Percentiles rank a stretch among this genome's conserved stretches.
Conservation (phyloP, 306 rosid species). For the Lotus japonicus region DNA sequence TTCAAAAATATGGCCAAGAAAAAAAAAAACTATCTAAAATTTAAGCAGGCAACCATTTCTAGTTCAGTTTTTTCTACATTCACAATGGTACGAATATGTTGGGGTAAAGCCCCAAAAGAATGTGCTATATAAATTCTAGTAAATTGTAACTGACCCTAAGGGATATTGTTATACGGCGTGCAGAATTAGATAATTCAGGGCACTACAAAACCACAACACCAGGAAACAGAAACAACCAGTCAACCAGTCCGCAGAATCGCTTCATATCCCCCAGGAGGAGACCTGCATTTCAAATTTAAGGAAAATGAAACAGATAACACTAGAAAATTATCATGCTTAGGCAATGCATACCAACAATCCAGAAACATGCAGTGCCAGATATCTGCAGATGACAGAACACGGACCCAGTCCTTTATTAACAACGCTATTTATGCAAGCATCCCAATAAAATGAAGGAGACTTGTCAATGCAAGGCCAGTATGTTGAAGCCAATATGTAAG, state of each 20-base stretch:
- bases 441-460: not conserved
- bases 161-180: constrained; percentile 37
- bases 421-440: not conserved
- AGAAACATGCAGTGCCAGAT: constrained; percentile 10
- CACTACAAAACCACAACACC: constrained; percentile 47
- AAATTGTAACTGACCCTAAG: constrained; percentile 40
- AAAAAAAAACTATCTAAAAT: constrained; percentile 29
- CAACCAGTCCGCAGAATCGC: constrained; percentile 46
- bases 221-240: constrained; percentile 48
- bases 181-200: constrained; percentile 40
- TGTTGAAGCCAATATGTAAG: not conserved
- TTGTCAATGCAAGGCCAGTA: not conserved
- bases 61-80: constrained; percentile 53
- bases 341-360: not conserved
- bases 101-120: constrained; percentile 53
- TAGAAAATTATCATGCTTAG: not conserved
- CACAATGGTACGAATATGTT: constrained; percentile 40
- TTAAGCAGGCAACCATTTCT: constrained; percentile 31
- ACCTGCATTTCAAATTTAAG: constrained; percentile 36
- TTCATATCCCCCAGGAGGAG: constrained; percentile 33
- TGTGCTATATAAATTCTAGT: constrained; percentile 34
- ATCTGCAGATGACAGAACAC: not conserved
- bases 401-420: not conserved
- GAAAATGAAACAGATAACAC: not conserved
- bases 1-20: constrained; percentile 10